Evolutionary conservation across 2,329 filamentous ascomycete species (phyloP).

Genomic region (Neoscytalidium dimidiatum): DNA sequence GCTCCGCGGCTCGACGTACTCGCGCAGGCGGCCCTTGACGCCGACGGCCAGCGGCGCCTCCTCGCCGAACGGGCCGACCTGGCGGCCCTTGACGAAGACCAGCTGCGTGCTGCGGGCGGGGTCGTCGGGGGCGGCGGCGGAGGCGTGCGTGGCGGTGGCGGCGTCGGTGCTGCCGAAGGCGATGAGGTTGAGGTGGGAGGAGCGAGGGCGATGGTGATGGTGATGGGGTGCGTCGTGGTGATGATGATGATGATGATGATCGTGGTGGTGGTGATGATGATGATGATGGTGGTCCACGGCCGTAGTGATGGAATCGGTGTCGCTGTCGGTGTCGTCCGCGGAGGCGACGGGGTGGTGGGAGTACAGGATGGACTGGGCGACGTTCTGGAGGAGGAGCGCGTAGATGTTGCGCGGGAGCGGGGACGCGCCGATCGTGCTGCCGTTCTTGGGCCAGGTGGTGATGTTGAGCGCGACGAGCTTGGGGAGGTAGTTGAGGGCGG

Average conservation of each 20-base stretch:
- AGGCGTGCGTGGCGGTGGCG: slow-evolving; percentile 49
- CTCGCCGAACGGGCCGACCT: slow-evolving; percentile 44
- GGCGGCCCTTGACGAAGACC: slow-evolving; percentile 48
- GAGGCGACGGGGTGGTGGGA: slow-evolving; percentile 11
- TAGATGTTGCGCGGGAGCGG: slow-evolving; percentile 48
- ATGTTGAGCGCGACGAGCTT: slow-evolving; percentile 50
- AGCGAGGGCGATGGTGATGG: background rate
- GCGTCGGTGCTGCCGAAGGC: slow-evolving; percentile 18
- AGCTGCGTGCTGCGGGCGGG: slow-evolving; percentile 50
- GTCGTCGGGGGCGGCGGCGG: slow-evolving; percentile 47
- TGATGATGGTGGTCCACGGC: slow-evolving; percentile 1
- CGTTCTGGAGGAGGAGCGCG: slow-evolving; percentile 45
- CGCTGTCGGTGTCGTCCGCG: slow-evolving; percentile 23
- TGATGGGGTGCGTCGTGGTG: slow-evolving; percentile 39
- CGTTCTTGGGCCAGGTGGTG: slow-evolving; percentile 51
- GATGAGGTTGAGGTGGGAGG: slow-evolving; percentile 20
- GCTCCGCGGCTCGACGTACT: slow-evolving; percentile 48
- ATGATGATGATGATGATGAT: slow-evolving; percentile 21
- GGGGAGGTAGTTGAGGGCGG: slow-evolving; percentile 39
- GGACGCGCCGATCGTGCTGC: slow-evolving; percentile 36
- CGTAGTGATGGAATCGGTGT: slow-evolving; percentile 2
- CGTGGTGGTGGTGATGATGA: background rate
- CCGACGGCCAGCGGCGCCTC: slow-evolving; percentile 44
- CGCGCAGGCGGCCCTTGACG: slow-evolving; percentile 48
- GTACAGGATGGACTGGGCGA: slow-evolving; percentile 35